These are phyloP conservation scores for Vaccinium corymbosum DNA, from an alignment of 148 eudicot species.

Conservation along the genomic window DNA sequence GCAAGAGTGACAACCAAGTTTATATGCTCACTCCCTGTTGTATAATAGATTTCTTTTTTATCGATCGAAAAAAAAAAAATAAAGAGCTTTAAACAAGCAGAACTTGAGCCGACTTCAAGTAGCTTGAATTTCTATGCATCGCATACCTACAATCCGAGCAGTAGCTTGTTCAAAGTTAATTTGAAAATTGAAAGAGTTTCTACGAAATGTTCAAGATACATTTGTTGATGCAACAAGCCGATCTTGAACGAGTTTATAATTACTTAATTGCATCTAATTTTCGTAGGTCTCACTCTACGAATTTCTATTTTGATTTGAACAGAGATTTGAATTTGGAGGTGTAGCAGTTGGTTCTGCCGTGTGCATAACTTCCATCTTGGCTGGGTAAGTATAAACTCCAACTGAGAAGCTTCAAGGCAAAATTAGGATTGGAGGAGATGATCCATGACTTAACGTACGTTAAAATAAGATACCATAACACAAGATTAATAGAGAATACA, in stretches of 20 bases:
- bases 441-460: background rate
- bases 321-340: slow-evolving; percentile 65
- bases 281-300: background rate
- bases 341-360: slow-evolving; percentile 78
- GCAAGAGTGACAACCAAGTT: too few relatives aligned
- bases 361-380: slow-evolving; percentile 70
- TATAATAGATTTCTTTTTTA: too few relatives aligned
- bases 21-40: too few relatives aligned
- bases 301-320: background rate
- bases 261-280: background rate
- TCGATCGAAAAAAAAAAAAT: background rate
- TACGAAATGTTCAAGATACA: background rate
- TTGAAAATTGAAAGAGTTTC: background rate
- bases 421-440: background rate
- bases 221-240: background rate
- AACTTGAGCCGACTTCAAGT: too few relatives aligned
- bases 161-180: background rate
- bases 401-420: background rate
- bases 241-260: background rate
- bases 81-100: background rate
- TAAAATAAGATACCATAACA: background rate
- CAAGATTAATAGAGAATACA: too few relatives aligned
- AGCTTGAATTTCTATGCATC: too few relatives aligned
- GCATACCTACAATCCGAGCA: too few relatives aligned
- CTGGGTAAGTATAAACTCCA: slow-evolving; percentile 40